Evolutionary conservation across 1,139 yeast genomes (phyloP), one percentile per base, ranked within the genome.

Genomic region (Diutina scorzettiae): DNA sequence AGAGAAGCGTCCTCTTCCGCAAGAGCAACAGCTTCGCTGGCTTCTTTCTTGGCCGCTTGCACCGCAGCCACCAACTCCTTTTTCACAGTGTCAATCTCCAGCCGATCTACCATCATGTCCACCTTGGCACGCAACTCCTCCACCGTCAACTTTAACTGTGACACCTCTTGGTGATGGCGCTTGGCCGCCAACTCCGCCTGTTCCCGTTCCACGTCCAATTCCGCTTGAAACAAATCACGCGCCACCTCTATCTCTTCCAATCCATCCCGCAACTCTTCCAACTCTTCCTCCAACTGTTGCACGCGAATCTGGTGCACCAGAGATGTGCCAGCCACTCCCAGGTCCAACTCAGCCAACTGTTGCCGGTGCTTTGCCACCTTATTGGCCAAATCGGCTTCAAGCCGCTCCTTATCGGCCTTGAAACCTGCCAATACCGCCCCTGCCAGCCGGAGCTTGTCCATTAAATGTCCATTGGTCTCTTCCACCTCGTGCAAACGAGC

Each of bases 391-490:
- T 36, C 29, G 14, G 14, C 17, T n/a, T 36, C 40, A 8, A 36
- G 21, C 4, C n/a, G 21, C 21, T 32, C 37, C 21, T 25, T 34
- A 2, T 29, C 42, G 5, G 29, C 39, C 45, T 64, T 69, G 45
- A 71, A 44, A 11, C 59, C 69, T 50, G 65, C 73, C 43, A 67
- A 62, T 1, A 70, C 64, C 9, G 58, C 55, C 1, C 75, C 73
- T 7, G 76, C 76, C 5, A 72, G 55, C 41, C 73, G 57, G 40
- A 73, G 58, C 46, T 70, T 71, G 23, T 59, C 66, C 66, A 71
- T 62, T 28, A 59, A 57, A 51, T 54, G 70, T 41, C 52, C 61
- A 49, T 57, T 69, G 52, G 47, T 54, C 31, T 47, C 56, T 30
- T 53, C 50, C 14, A 62, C 42, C 19, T 56, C 60, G 11, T 48